Percentiles rank a stretch among this genome's conserved stretches.
These are phyloP conservation scores for Camellia granthamiana DNA, from an alignment of 148 eudicot genomes.

Conservation along the genomic window DNA sequence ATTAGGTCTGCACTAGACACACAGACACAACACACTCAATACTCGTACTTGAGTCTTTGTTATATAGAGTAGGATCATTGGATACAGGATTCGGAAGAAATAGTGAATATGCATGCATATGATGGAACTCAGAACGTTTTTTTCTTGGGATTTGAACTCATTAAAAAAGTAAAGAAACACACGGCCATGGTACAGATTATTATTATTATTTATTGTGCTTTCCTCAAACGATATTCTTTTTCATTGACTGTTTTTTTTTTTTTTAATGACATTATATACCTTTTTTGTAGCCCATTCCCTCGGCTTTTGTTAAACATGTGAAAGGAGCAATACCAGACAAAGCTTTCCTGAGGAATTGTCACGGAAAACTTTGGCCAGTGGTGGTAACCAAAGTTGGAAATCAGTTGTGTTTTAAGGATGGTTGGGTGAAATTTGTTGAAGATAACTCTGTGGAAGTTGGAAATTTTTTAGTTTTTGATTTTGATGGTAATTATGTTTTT, in stretches of 20 bases:
- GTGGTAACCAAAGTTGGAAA: conserved; percentile 2
- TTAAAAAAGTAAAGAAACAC: not conserved
- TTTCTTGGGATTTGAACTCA: too few species aligned
- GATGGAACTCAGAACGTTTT: too few species aligned
- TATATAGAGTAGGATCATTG: too few species aligned
- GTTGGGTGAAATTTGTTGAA: conserved; percentile 20
- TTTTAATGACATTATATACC: not conserved
- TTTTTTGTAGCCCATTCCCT: conserved; percentile 8
- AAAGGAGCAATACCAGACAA: conserved; percentile 2
- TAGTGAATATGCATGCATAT: too few species aligned
- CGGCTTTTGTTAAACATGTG: not conserved
- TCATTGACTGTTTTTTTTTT: not conserved
- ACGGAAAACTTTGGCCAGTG: conserved; percentile 21
- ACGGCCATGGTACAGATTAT: not conserved
- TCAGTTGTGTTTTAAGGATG: conserved; percentile 7
- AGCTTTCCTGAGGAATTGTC: conserved; percentile 20
- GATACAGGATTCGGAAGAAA: too few species aligned
- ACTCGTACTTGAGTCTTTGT: too few species aligned
- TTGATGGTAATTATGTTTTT: not conserved
- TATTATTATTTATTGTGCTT: not conserved
- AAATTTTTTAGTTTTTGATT: conserved; percentile 20
- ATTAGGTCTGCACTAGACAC: too few species aligned
- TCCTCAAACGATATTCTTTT: not conserved
- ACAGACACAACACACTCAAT: too few species aligned
- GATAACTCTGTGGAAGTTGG: conserved; percentile 9